These are phyloP conservation scores for Rhizomucor pusillus DNA, from an alignment of 371 early-diverging fungal species.

Conservation along the genomic window DNA sequence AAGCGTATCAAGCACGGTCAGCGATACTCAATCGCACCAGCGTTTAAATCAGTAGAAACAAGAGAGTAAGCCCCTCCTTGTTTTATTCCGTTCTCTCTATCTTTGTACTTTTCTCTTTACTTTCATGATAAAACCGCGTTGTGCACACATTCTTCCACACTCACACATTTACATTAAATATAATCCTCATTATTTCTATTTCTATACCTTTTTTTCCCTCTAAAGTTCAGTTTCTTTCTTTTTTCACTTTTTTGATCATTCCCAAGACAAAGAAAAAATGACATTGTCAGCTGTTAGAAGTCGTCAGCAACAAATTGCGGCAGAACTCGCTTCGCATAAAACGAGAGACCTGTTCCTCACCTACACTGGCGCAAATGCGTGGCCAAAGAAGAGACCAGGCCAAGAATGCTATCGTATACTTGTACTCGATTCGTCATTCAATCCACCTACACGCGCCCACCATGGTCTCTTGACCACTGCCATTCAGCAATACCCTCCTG, in stretches of 20 bases:
- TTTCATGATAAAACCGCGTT: no score
- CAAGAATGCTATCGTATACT: slow-evolving; percentile 15
- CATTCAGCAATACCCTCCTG: slow-evolving; percentile 14
- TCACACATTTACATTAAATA: neutral
- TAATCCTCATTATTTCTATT: neutral
- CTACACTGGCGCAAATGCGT: neutral
- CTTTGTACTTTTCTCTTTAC: no score
- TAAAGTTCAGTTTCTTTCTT: neutral
- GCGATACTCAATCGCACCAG: slow-evolving; percentile 22
- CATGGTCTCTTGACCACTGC: slow-evolving; percentile 32
- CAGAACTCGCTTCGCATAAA: no score
- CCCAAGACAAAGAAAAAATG: neutral
- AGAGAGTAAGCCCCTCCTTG: slow-evolving; percentile 1
- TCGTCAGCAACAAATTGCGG: no score
- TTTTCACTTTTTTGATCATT: neutral
- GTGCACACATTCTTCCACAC: no score
- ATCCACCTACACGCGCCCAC: slow-evolving; percentile 67
- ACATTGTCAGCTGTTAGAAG: no score
- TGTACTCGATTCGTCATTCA: slow-evolving; percentile 66
- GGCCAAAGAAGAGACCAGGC: no score
- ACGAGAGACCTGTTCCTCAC: neutral
- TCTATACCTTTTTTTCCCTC: neutral
- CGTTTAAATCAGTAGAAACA: slow-evolving; percentile 7
- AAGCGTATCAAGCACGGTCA: slow-evolving; percentile 36
- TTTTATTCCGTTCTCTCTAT: neutral